These are phyloP conservation scores for Nicotiana attenuata DNA, from an alignment of 257 asterid genomes.

Conservation along the genomic window DNA sequence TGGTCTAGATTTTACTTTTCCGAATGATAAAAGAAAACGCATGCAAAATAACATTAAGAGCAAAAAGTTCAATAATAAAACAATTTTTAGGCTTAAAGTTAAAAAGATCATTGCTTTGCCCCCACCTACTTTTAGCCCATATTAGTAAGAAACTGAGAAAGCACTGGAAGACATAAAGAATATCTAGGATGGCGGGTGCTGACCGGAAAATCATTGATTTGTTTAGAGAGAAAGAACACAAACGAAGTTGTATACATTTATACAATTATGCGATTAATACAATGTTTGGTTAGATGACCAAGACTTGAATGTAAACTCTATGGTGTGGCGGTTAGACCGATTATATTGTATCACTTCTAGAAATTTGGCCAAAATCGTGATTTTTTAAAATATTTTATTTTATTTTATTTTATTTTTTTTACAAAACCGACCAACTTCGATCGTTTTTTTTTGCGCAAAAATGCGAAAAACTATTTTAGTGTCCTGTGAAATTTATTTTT, in stretches of 20 bases:
- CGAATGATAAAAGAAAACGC: neutral
- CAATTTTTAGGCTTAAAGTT: neutral
- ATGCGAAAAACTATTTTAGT: too few species aligned
- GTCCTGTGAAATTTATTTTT: too few species aligned
- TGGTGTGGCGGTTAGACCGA: too few species aligned
- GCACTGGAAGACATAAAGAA: neutral
- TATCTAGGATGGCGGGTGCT: neutral
- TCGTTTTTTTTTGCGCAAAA: too few species aligned
- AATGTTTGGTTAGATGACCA: too few species aligned
- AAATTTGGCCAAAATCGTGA: too few species aligned
- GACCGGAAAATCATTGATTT: neutral
- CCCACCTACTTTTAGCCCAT: neutral
- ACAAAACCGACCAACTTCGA: too few species aligned
- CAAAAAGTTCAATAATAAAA: neutral
- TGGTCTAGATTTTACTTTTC: neutral
- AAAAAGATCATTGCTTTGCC: neutral
- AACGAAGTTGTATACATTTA: neutral
- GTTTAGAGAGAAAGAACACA: neutral
- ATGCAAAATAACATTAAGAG: neutral
- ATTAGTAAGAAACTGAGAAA: neutral
- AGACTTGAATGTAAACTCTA: too few species aligned
- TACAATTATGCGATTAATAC: too few species aligned
- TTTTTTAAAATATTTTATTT: too few species aligned
- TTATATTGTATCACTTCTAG: too few species aligned
- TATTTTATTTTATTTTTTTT: too few species aligned